phyloP scores from a whole-genome alignment of 2,329 filamentous ascomycete genomes.

The Epichloe scottii region DNA sequence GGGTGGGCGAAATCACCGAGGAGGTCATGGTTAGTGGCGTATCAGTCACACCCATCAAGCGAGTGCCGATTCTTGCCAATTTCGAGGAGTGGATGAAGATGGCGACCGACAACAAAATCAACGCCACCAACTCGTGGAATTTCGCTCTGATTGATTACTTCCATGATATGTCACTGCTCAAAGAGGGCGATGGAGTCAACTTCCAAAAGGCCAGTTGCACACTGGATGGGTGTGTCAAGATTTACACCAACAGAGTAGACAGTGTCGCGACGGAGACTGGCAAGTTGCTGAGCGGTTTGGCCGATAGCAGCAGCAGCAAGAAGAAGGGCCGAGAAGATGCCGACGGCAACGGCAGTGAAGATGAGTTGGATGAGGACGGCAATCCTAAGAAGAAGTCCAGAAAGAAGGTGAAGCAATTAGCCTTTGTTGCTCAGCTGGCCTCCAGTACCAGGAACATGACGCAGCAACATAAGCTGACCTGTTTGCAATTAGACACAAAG shows the following conservation, averaged over 20 bases:
- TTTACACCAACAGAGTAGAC: constrained; percentile 96
- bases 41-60: constrained; percentile 88
- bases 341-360: constrained; percentile 55
- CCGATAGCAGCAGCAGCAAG: constrained; percentile 71
- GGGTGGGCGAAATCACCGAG: constrained; percentile 33
- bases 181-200: constrained; percentile 93
- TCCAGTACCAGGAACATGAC: background rate
- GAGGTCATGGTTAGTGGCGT: constrained; percentile 56
- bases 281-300: constrained; percentile 83
- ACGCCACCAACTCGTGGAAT: constrained; percentile 96
- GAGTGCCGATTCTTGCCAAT: constrained; percentile 88
- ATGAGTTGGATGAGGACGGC: constrained; percentile 51
- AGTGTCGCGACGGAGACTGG: constrained; percentile 96
- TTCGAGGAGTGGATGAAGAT: constrained; percentile 99
- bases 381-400: constrained; percentile 49
- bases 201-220: constrained; percentile 98
- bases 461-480: background rate
- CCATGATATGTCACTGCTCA: constrained; percentile 94
- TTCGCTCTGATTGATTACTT: constrained; percentile 99
- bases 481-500: constrained; percentile 41
- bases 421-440: background rate
- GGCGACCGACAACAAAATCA: constrained; percentile 99
- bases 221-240: constrained; percentile 95
- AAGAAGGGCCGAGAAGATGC: constrained; percentile 52
- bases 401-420: constrained; percentile 50